A percentile compares a stretch with the other conserved stretches of the same genome.
phyloP scores from a whole-genome alignment of 495 filamentous ascomycete species.

The Hypoxylon intermedium region DNA sequence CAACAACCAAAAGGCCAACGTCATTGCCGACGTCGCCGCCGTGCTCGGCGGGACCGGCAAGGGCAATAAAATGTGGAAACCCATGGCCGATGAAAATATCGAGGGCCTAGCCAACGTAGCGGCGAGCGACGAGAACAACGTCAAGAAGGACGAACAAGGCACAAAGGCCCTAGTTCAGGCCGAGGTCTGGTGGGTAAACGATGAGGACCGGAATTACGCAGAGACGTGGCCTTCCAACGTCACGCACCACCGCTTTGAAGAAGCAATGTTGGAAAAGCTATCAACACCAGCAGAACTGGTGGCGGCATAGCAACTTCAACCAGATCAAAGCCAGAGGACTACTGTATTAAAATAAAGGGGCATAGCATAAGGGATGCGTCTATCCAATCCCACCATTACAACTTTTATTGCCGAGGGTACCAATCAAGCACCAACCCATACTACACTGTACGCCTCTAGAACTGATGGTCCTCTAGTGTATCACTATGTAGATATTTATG shows the following conservation, averaged over 20 bases:
- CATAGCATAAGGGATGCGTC: not conserved
- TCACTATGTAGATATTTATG: slow-evolving; percentile 32
- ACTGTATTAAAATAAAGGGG: not conserved
- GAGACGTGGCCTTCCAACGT: slow-evolving; percentile 73
- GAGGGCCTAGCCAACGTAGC: slow-evolving; percentile 39
- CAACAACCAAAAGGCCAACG: slow-evolving; percentile 90
- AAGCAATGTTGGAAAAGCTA: not conserved
- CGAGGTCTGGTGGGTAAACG: slow-evolving; percentile 72
- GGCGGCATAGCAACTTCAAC: not conserved
- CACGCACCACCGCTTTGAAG: slow-evolving; percentile 53
- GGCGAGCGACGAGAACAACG: slow-evolving; percentile 38
- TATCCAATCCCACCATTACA: slow-evolving; percentile 1
- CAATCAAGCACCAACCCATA: slow-evolving; percentile 11
- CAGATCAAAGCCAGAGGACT: not conserved
- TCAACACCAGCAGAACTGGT: not conserved
- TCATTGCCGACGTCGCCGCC: slow-evolving; percentile 83
- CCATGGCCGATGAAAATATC: slow-evolving; percentile 43
- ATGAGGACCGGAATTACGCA: slow-evolving; percentile 70
- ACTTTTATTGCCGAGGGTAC: slow-evolving; percentile 20
- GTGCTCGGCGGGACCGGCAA: slow-evolving; percentile 65
- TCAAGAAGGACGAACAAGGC: slow-evolving; percentile 46
- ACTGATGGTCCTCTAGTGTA: slow-evolving; percentile 30
- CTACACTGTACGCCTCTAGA: slow-evolving; percentile 8
- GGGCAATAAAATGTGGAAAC: slow-evolving; percentile 54
- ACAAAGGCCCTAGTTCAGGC: slow-evolving; percentile 46